phyloP scores from a whole-genome alignment of 495 filamentous ascomycete genomes.

The Cercophora sp. region DNA sequence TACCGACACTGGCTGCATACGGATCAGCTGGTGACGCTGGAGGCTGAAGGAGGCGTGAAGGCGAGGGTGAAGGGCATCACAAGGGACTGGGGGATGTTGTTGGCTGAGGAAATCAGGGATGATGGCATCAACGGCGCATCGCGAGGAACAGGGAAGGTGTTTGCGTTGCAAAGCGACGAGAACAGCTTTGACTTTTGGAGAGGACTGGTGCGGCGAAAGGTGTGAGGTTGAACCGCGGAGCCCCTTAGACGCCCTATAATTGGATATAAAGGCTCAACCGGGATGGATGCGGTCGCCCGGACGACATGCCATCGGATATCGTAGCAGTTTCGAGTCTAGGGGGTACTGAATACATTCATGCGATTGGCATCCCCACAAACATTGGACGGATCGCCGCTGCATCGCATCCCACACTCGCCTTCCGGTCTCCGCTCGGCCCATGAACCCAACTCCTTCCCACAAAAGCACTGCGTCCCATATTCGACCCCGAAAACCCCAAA shows the following conservation, averaged over 20 bases:
- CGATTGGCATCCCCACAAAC: no score
- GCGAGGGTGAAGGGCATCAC: slow-evolving; percentile 89
- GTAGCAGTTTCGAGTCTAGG: no score
- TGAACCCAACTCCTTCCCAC: slow-evolving; percentile 28
- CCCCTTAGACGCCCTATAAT: no score
- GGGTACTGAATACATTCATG: no score
- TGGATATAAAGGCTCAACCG: no score
- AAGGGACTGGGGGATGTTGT: slow-evolving; percentile 77
- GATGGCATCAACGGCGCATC: slow-evolving; percentile 46
- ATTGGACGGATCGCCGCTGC: background rate
- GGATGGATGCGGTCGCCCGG: no score
- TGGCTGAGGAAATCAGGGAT: slow-evolving; percentile 74
- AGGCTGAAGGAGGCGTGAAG: slow-evolving; percentile 71
- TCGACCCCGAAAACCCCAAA: slow-evolving; percentile 32
- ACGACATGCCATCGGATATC: no score
- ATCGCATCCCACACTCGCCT: background rate
- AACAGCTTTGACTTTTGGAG: slow-evolving; percentile 99
- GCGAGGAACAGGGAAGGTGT: slow-evolving; percentile 68
- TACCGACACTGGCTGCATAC: slow-evolving; percentile 88
- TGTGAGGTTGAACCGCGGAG: slow-evolving; percentile 46
- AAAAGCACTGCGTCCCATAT: slow-evolving; percentile 34
- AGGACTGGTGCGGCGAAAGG: slow-evolving; percentile 79
- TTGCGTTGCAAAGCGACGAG: slow-evolving; percentile 87
- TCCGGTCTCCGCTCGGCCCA: background rate
- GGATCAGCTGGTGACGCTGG: slow-evolving; percentile 83